Evolutionary conservation across 306 rosid species (phyloP), one percentile per base, ranked within the genome.

Genomic region (Rosa rugosa): DNA sequence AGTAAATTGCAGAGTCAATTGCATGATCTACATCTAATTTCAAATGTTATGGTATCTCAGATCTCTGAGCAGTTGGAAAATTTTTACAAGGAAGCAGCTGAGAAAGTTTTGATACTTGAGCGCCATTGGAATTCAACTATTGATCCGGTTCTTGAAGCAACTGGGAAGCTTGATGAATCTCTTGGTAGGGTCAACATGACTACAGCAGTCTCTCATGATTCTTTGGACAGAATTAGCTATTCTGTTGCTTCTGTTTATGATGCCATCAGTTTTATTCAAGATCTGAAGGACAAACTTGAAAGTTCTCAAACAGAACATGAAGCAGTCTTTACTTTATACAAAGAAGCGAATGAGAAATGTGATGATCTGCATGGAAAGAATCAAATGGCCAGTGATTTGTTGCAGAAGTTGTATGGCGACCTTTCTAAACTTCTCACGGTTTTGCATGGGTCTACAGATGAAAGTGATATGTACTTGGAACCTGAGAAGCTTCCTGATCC

Each of bases 241-340:
- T 69, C 90, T 45, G 85, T 82, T 62, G 84, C 86, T 84, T 91
- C 94, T 69, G 87, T 91, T 53, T 78, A 81, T 82, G 91, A 81
- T 11, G 91, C 94, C 68, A 77, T 80, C 71, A 85, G 86, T 85
- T 77, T 86, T 83, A 87, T 96, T 86, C 85, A 85, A 81, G 92
- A 87, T 79, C 76, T 93, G 84, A 87, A 50, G 84, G 83, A 79
- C 79, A 89, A 87, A 80, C 91, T 91, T 81, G 93, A 91, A 80
- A 84, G 83, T 82, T 79, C 90, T 75, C 75, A 49, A 41, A 83
- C 81, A 0, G 93, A 89, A 50, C 86, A 77, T 75, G 90, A 87
- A 82, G 79, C 83, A 72, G 67, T 86, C 74, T 80, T 84, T 72
- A 77, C 66, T 25, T 82, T 81, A n/a, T 81, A 74, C 87, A 87